Percentiles rank a stretch among this genome's conserved stretches.
These are phyloP conservation scores for Gentiana macrophylla DNA, from an alignment of 257 asterid species.

Conservation along the genomic window DNA sequence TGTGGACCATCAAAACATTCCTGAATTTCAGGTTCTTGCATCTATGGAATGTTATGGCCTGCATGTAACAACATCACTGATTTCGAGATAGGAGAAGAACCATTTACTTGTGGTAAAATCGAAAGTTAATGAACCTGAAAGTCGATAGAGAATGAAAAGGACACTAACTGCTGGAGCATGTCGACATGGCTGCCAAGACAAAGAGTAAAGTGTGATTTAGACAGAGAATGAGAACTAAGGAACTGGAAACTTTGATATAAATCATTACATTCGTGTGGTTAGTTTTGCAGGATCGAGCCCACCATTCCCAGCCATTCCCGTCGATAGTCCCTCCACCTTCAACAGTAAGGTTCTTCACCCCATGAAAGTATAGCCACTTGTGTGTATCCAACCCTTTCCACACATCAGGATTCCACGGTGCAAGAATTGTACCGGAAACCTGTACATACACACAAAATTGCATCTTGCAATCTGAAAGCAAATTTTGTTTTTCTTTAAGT, in stretches of 20 bases:
- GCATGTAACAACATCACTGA: constrained; percentile 14
- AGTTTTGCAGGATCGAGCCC: constrained; percentile 85
- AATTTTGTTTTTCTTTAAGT: background rate
- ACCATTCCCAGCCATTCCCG: constrained; percentile 74
- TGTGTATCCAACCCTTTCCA: constrained; percentile 50
- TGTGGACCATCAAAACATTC: constrained; percentile 28
- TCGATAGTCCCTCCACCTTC: constrained; percentile 69
- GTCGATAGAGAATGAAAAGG: constrained; percentile 1
- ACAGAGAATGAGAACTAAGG: constrained; percentile 2
- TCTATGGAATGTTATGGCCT: constrained; percentile 76
- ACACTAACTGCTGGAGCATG: constrained; percentile 82
- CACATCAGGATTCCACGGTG: constrained; percentile 54
- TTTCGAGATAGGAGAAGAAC: background rate
- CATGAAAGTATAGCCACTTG: constrained; percentile 76
- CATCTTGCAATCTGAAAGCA: background rate
- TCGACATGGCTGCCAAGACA: constrained; percentile 64
- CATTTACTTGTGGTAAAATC: background rate
- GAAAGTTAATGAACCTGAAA: background rate
- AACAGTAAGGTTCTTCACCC: constrained; percentile 45
- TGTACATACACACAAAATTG: constrained; percentile 11
- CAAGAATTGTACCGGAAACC: constrained; percentile 59
- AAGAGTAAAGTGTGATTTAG: constrained; percentile 14
- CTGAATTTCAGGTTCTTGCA: constrained; percentile 60
- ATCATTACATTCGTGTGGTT: constrained; percentile 49
- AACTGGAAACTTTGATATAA: background rate